These are phyloP conservation scores for Neurospora sp. DNA, from an alignment of 495 filamentous ascomycete genomes.

Conservation along the genomic window DNA sequence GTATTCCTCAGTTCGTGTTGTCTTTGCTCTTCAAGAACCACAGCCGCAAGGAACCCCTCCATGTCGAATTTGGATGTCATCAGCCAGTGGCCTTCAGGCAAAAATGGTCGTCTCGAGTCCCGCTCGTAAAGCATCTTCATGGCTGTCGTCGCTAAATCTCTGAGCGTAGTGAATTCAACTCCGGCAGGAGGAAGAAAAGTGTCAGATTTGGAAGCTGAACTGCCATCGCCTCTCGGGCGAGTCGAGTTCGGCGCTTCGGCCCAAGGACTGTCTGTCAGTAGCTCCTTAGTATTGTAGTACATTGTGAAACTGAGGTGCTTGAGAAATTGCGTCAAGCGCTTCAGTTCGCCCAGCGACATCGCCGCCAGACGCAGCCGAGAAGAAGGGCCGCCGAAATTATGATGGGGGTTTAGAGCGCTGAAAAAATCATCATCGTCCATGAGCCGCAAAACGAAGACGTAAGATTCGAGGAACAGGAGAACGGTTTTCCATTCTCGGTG, in stretches of 20 bases:
- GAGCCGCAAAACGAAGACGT: slow-evolving; percentile 80
- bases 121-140: slow-evolving; percentile 85
- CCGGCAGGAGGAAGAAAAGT: slow-evolving; percentile 31
- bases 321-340: slow-evolving; percentile 69
- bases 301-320: slow-evolving; percentile 89
- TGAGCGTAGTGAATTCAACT: slow-evolving; percentile 69
- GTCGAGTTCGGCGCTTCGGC: neutral
- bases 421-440: slow-evolving; percentile 91
- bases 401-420: slow-evolving; percentile 19
- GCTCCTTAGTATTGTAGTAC: slow-evolving; percentile 69
- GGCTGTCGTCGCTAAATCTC: slow-evolving; percentile 70
- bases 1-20: slow-evolving; percentile 47
- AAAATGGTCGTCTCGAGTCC: slow-evolving; percentile 80
- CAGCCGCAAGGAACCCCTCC: slow-evolving; percentile 77
- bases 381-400: neutral
- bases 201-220: neutral
- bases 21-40: slow-evolving; percentile 81
- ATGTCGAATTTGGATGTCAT: slow-evolving; percentile 91
- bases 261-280: slow-evolving; percentile 11
- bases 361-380: slow-evolving; percentile 51
- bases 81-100: slow-evolving; percentile 79
- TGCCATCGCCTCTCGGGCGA: neutral
- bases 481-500: slow-evolving; percentile 80
- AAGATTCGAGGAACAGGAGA: slow-evolving; percentile 86
- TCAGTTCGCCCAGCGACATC: slow-evolving; percentile 59